phyloP scores from a whole-genome alignment of 164 flowering plant genomes.

The Vitis labrusca region DNA sequence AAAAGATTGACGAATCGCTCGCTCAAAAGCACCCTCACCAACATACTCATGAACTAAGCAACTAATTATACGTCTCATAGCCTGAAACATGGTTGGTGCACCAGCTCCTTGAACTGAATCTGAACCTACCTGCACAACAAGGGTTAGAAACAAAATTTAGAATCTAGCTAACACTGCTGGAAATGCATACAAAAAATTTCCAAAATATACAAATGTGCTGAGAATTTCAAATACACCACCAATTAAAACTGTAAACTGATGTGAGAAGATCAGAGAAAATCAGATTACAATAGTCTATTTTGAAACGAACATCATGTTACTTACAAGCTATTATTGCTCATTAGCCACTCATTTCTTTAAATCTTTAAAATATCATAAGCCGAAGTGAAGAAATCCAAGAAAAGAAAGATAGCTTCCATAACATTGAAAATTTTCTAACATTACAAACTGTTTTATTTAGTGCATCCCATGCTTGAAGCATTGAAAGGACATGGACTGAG shows the following conservation, averaged over 20 bases:
- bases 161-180: background rate
- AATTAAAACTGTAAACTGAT: background rate
- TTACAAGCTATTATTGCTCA: slow-evolving; percentile 5
- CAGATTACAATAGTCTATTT: background rate
- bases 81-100: slow-evolving; percentile 97
- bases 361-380: background rate
- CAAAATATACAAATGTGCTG: background rate
- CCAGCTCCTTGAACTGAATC: slow-evolving; percentile 91
- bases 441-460: background rate
- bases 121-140: slow-evolving; percentile 75
- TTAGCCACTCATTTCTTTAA: background rate
- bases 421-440: background rate
- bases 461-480: too few relatives aligned
- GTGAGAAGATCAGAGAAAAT: background rate
- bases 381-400: too few relatives aligned
- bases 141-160: background rate
- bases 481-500: too few relatives aligned
- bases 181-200: slow-evolving; percentile 1
- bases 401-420: too few relatives aligned
- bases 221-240: background rate
- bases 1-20: slow-evolving; percentile 84
- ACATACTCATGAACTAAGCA: slow-evolving; percentile 51
- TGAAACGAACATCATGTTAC: background rate
- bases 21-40: slow-evolving; percentile 68
- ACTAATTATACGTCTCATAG: slow-evolving; percentile 76